Evolutionary conservation across 2,329 filamentous ascomycete genomes (phyloP), one percentile per base, ranked within the genome.

Genomic region (Trichoderma cornu-damae): DNA sequence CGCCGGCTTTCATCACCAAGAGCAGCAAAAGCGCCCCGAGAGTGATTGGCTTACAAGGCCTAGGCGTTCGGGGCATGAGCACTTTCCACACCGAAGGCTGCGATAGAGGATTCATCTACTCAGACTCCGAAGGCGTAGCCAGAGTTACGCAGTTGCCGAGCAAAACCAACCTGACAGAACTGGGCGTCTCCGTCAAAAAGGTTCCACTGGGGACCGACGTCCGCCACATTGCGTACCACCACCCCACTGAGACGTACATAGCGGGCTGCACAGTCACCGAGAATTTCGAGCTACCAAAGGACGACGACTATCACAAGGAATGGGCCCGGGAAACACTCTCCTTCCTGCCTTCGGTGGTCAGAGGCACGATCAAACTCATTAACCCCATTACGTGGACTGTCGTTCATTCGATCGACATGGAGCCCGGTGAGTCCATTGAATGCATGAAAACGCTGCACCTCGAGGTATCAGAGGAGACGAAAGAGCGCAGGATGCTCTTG

Each of bases 401-500:
- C 35, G 88, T 97, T 58, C 89, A 96, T 68, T 85, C 80, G 22
- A 77, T 91, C 52, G 77, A 85, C 42, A 79, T 96, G 62, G 89
- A 92, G 54, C 75, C 83, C 0, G 86, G 81, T 61, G 93, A 96
- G 72, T 82, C 85, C 11, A 79, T 96, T 12, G 86, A 94, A 68
- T 90, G 88, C 60, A 83, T 97, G 66, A 86, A 93, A 69, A 87
- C 88, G 4, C 79, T 97, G 37, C 87, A 88, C 55, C 82, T 99
- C 12, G 94, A 97, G 71, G 80, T 96, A 6, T 96, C 92, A 0
- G 94, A 99, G 72, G 85, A 87, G 32, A 96, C 91, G 0, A 90
- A 94, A 68, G 89, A 96, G 69, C 85, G 90, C 14, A 88, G 85
- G 65, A 86, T 89, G 66, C 80, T 97, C 46, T 81, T 99, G 50